Conservation (phyloP, 2,329 filamentous ascomycete genomes). For the Botryotinia narcissicola region DNA sequence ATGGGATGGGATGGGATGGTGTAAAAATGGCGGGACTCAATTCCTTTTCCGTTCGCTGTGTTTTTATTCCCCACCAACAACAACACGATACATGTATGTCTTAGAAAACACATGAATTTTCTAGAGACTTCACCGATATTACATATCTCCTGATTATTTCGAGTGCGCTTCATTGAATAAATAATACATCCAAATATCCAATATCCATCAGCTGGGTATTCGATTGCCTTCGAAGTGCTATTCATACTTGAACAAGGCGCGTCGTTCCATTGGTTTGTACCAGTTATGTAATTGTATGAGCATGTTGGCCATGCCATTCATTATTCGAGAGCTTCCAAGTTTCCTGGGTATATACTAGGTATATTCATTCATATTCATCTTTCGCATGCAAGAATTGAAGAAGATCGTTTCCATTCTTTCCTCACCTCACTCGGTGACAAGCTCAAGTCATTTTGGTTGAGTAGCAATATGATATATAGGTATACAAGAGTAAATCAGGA, state of each 20-base stretch:
- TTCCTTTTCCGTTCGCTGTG: background rate
- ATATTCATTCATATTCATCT: background rate
- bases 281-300: background rate
- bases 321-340: background rate
- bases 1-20: background rate
- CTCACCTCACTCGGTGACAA: background rate
- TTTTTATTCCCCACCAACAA: constrained; percentile 10
- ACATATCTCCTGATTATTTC: background rate
- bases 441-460: background rate
- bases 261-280: background rate
- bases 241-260: background rate
- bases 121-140: constrained; percentile 11
- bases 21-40: background rate
- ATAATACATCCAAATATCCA: background rate
- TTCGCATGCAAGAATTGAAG: background rate
- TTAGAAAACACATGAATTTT: background rate
- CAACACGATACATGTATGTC: constrained; percentile 15
- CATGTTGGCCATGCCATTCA: background rate
- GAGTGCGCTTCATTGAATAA: background rate
- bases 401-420: background rate
- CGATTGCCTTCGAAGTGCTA: too few relatives aligned
- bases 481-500: background rate
- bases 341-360: background rate
- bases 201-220: background rate
- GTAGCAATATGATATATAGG: background rate